Base-by-base conservation (phyloP, 257 asterid species). In the Forsythia suspensa region DNA sequence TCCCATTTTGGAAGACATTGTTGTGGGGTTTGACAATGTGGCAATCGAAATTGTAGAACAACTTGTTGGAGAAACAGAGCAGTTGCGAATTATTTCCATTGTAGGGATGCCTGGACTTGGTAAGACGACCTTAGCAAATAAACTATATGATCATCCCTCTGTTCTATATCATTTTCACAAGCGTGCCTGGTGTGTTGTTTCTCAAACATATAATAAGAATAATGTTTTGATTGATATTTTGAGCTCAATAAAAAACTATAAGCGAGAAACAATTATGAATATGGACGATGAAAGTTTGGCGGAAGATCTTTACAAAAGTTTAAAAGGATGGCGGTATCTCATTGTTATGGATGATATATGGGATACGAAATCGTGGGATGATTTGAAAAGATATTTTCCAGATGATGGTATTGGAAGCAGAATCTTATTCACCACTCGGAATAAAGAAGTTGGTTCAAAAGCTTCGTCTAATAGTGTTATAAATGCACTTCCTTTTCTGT, bases 101-200 rank as follows among this genome's bases (percentile, higher is more conserved):
- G 75, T 76, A 18, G 84, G 84, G 24, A 72, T 81, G 84, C 75
- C 78, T 9, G 81, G 84, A 1, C 38, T 21, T 15, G 83, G 83
- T 3, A 80, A 80, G 63, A 80, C 83, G 2, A 80, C 83, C 43
- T 12, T 80, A 3, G 75, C 80, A 7, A 61, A 39, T 46, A 80
- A 51, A 21, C 34, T 80, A 29, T 68, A 21, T 18, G 29, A 75
- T 24, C 34, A 65, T 16, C 12, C 21, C 2, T 3, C 0, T 1
- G 36, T 75, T 57, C n/a, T 4, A 39, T 21, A 72, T 5, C 59
- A 75, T 20, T 80, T 80, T 36, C 46, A 70, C 40, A 4, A 39
- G 12, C 6, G 55, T 4, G 76, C 42, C 6, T 77, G 69, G 67
- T 75, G 79, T 24, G 43, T 59, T 70, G 71, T 75, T 34, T 80